A percentile compares a stretch with the other conserved stretches of the same genome.
Conservation (phyloP, 2,329 filamentous ascomycete species). For the Sporothrix variecibatus region DNA sequence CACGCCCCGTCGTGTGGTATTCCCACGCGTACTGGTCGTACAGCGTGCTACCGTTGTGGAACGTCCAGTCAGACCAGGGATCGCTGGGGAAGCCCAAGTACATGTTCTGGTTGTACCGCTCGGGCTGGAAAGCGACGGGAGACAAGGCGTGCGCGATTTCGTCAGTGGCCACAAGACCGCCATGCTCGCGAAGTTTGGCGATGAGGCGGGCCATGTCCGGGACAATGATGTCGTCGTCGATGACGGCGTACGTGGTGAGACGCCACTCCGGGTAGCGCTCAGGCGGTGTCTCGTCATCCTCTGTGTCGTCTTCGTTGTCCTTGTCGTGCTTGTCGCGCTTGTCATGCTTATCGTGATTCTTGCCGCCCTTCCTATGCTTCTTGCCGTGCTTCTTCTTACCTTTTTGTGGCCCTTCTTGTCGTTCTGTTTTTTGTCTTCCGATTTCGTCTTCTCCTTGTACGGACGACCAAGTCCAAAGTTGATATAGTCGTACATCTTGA, state of each 20-base stretch:
- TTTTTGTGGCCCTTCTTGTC: not conserved
- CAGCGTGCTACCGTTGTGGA: constrained; percentile 34
- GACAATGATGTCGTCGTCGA: constrained; percentile 52
- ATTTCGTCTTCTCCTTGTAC: not conserved
- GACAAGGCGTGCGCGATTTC: not conserved
- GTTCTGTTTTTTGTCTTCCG: not conserved
- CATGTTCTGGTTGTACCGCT: constrained; percentile 31
- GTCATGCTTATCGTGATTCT: not conserved
- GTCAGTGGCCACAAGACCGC: not conserved
- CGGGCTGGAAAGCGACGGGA: not conserved
- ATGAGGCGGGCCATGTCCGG: constrained; percentile 46
- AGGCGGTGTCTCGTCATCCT: not conserved
- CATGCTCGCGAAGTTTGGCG: constrained; percentile 36
- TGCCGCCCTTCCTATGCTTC: too few relatives aligned
- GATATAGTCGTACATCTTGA: constrained; percentile 7
- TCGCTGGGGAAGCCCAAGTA: constrained; percentile 50
- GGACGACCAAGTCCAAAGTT: constrained; percentile 12
- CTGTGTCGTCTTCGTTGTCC: not conserved
- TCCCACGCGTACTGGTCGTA: not conserved
- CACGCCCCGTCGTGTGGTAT: not conserved
- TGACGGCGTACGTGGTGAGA: constrained; percentile 43
- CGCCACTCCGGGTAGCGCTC: constrained; percentile 6
- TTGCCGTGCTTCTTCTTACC: not conserved
- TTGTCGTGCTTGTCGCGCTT: not conserved
- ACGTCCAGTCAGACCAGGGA: constrained; percentile 45